These are phyloP conservation scores for Cadophora gregata DNA, from an alignment of 2,329 filamentous ascomycete genomes.

Conservation along the genomic window DNA sequence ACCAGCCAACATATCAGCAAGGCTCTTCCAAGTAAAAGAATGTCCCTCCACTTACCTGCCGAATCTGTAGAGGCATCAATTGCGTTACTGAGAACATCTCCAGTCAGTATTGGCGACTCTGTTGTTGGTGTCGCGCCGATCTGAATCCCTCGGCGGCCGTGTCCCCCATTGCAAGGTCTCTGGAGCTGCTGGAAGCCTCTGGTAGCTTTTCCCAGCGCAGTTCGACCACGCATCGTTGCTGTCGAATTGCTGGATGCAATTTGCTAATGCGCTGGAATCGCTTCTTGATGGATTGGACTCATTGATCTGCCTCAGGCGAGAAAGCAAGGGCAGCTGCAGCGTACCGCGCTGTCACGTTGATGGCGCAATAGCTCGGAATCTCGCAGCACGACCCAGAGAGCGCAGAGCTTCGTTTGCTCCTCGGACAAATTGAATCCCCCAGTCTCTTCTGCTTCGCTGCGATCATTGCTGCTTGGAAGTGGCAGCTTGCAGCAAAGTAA, in stretches of 20 bases:
- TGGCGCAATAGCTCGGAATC: slow-evolving; percentile 35
- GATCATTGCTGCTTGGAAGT: neutral
- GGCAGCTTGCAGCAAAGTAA: neutral
- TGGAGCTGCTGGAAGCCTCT: slow-evolving; percentile 39
- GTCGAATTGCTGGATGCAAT: slow-evolving; percentile 26
- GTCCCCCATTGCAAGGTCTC: slow-evolving; percentile 21
- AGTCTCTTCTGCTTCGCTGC: neutral
- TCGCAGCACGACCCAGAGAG: slow-evolving; percentile 15
- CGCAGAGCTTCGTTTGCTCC: neutral
- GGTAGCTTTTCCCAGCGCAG: slow-evolving; percentile 36
- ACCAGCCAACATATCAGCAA: slow-evolving; percentile 17
- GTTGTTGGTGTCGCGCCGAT: slow-evolving; percentile 67
- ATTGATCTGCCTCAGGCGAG: slow-evolving; percentile 22
- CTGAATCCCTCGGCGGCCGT: slow-evolving; percentile 61
- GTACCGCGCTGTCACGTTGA: too few species aligned
- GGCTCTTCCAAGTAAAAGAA: neutral
- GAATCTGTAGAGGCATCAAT: slow-evolving; percentile 47
- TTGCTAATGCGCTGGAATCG: slow-evolving; percentile 19
- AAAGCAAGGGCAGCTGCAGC: too few species aligned
- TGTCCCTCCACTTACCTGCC: slow-evolving; percentile 32
- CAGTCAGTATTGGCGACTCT: slow-evolving; percentile 55
- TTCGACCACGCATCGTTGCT: slow-evolving; percentile 42
- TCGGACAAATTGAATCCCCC: neutral
- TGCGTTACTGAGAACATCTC: slow-evolving; percentile 62
- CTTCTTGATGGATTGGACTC: slow-evolving; percentile 2